Conservation (phyloP, 2,329 filamentous ascomycete species). For the Aspergillus candidus region DNA sequence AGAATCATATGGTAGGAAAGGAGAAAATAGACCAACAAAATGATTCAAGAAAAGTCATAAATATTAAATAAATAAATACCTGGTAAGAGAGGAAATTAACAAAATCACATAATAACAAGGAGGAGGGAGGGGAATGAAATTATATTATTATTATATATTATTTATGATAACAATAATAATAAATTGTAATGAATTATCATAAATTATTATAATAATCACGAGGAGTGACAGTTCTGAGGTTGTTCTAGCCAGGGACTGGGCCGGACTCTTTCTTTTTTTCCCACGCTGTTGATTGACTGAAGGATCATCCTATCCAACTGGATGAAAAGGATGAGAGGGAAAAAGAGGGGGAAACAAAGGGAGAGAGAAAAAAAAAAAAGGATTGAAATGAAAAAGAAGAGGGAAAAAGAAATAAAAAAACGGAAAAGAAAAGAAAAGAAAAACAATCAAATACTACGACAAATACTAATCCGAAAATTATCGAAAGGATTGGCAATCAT, state of each 20-base stretch:
- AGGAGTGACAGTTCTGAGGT: constrained; percentile 1
- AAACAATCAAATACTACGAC: too few relatives aligned
- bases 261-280: background rate
- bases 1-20: too few relatives aligned
- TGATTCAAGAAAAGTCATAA: too few relatives aligned
- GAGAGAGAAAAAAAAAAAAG: background rate
- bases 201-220: constrained; percentile 9
- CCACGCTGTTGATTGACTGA: background rate
- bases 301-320: background rate
- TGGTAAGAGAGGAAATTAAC: too few relatives aligned
- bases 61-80: too few relatives aligned
- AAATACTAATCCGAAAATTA: too few relatives aligned
- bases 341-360: background rate
- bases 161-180: too few relatives aligned
- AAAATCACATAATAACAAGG: too few relatives aligned
- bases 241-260: background rate
- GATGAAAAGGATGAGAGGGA: background rate
- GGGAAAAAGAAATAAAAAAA: background rate
- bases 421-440: background rate
- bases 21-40: too few relatives aligned
- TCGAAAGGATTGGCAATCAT: too few relatives aligned
- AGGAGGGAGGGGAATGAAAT: too few relatives aligned
- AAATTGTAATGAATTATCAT: constrained; percentile 6
- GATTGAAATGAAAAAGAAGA: background rate
- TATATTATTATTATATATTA: too few relatives aligned